Percentiles rank a stretch among this genome's conserved stretches.
Conservation (phyloP, 768 basidiomycete genomes). For the Rhodosporidiobolus odoratus region DNA sequence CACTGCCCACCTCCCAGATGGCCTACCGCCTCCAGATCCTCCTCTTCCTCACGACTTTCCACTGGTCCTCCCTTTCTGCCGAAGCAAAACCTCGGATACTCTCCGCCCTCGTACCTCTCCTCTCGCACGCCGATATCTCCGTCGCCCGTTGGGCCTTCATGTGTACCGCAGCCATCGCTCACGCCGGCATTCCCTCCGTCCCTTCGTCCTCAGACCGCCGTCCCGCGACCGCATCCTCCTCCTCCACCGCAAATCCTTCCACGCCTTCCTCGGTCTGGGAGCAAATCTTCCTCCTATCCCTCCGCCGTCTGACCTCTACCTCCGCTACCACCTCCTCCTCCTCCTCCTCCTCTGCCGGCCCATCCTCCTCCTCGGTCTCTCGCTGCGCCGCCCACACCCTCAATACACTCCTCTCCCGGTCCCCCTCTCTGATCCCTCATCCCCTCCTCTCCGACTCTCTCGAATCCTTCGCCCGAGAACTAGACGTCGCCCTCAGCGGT, state of each 20-base stretch:
- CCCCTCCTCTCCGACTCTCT: constrained; percentile 58
- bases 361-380: constrained; percentile 51
- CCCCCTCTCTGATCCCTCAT: constrained; percentile 63
- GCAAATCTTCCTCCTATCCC: constrained; percentile 72
- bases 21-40: constrained; percentile 64
- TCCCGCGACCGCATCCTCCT: neutral
- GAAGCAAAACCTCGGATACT: constrained; percentile 59
- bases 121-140: constrained; percentile 60
- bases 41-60: constrained; percentile 74
- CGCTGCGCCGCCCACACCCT: constrained; percentile 30
- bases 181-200: constrained; percentile 47
- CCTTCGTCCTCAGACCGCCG: neutral
- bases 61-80: constrained; percentile 63
- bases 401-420: constrained; percentile 24
- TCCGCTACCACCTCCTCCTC: no score
- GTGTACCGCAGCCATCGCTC: constrained; percentile 67
- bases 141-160: constrained; percentile 82
- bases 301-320: constrained; percentile 67
- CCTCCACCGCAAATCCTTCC: no score
- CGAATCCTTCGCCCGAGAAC: constrained; percentile 69
- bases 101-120: constrained; percentile 56
- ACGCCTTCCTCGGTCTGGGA: constrained; percentile 56
- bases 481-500: constrained; percentile 90
- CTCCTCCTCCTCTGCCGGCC: no score
- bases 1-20: neutral